A percentile compares a stretch with the other conserved stretches of the same genome.
These are phyloP conservation scores for Mayamaea pseudoterrestris DNA, from an alignment of 108 stramenopile genomes.

Conservation along the genomic window DNA sequence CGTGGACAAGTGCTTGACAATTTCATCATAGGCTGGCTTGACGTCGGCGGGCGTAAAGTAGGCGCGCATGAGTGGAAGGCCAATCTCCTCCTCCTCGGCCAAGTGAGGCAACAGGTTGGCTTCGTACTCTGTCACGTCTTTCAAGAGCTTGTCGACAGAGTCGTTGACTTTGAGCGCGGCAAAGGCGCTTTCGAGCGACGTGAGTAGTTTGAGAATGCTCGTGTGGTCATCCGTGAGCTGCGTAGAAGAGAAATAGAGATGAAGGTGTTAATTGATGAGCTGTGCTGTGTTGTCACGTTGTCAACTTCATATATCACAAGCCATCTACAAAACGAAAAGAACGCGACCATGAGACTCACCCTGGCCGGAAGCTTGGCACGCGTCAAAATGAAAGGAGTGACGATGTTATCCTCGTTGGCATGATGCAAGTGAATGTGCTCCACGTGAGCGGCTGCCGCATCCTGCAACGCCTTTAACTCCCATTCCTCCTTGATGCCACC, in stretches of 20 bases:
- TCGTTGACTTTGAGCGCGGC: constrained; percentile 18
- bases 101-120: constrained; percentile 25
- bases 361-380: constrained; percentile 27
- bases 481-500: too few relatives aligned
- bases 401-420: constrained; percentile 28
- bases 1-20: too few relatives aligned
- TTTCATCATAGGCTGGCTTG: constrained; percentile 1
- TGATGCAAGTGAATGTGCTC: constrained; percentile 28
- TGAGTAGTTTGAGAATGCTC: too few relatives aligned
- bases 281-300: not conserved
- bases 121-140: constrained; percentile 14
- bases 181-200: too few relatives aligned
- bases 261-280: too few relatives aligned
- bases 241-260: too few relatives aligned
- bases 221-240: too few relatives aligned
- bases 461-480: too few relatives aligned
- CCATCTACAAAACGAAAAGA: too few relatives aligned
- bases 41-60: constrained; percentile 28
- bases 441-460: too few relatives aligned
- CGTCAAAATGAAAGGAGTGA: constrained; percentile 19
- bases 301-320: not conserved
- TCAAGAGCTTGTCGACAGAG: constrained; percentile 9
- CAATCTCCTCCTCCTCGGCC: constrained; percentile 24
- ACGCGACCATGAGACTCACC: too few relatives aligned
- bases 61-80: constrained; percentile 22